Conservation (phyloP, 2,329 filamentous ascomycete species). For the Ceratocystis cubensis region DNA sequence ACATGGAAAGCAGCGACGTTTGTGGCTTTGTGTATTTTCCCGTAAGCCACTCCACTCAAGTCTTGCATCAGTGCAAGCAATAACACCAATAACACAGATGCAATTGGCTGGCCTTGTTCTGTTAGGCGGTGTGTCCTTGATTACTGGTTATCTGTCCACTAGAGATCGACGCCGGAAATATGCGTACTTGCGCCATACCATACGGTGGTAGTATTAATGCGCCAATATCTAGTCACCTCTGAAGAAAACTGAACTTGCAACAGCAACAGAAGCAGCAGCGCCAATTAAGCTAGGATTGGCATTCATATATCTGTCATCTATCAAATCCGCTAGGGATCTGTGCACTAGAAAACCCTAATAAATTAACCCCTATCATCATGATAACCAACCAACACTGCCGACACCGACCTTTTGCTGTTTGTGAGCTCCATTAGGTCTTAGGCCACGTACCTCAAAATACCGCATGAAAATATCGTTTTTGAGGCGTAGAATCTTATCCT, state of each 20-base stretch:
- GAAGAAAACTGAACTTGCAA: not conserved
- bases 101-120: not conserved
- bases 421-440: not conserved
- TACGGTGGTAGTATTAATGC: too few species aligned
- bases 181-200: not conserved
- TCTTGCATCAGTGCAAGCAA: too few species aligned
- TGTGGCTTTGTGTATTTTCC: not conserved
- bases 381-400: not conserved
- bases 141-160: not conserved
- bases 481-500: not conserved
- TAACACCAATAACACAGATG: too few species aligned
- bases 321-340: not conserved
- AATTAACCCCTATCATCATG: not conserved
- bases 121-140: not conserved
- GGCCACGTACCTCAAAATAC: not conserved
- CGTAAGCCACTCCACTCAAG: too few species aligned
- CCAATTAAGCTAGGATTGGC: not conserved
- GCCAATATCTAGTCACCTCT: not conserved
- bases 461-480: not conserved
- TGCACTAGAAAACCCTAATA: not conserved
- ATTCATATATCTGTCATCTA: not conserved
- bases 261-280: not conserved
- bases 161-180: not conserved
- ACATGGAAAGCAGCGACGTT: not conserved
- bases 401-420: not conserved